phyloP scores from a whole-genome alignment of 2,329 filamentous ascomycete genomes.

The Plenodomus lindquistii region DNA sequence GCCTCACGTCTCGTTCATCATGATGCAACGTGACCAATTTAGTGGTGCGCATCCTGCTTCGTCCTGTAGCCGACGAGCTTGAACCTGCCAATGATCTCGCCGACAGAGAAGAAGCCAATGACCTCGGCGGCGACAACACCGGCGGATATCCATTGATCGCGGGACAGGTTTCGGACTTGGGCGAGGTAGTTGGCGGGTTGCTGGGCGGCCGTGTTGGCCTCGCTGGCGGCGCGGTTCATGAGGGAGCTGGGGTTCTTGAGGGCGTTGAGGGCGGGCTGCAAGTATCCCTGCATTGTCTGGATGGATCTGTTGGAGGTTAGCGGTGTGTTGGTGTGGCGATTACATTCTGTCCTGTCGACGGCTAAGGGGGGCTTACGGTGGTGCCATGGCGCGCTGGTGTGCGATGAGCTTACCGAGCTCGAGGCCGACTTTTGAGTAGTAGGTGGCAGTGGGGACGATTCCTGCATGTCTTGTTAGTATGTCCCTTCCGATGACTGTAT shows the following conservation, averaged over 20 bases:
- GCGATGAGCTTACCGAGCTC: constrained; percentile 89
- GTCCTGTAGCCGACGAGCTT: constrained; percentile 87
- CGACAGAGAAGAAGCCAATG: constrained; percentile 95
- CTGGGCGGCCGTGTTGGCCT: constrained; percentile 48
- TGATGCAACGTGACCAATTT: neutral
- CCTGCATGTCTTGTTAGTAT: constrained; percentile 56
- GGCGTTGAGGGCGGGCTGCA: constrained; percentile 72
- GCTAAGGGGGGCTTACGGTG: constrained; percentile 77
- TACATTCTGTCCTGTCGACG: no score
- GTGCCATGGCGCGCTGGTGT: constrained; percentile 85
- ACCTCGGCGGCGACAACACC: constrained; percentile 84
- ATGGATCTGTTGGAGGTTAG: constrained; percentile 62
- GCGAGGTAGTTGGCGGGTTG: constrained; percentile 60
- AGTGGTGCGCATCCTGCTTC: constrained; percentile 40
- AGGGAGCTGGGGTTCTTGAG: constrained; percentile 69
- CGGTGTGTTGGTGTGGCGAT: no score
- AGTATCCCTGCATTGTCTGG: constrained; percentile 84
- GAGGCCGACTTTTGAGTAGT: constrained; percentile 87
- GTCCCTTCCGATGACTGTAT: neutral
- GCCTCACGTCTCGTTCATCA: neutral
- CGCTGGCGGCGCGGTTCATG: constrained; percentile 52
- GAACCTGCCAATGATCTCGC: constrained; percentile 93
- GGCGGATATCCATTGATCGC: constrained; percentile 69
- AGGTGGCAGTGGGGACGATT: constrained; percentile 81
- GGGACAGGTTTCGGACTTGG: constrained; percentile 70